Base-by-base conservation (phyloP, 1,284 basidiomycete genomes). In the Cryptococcus sp. region DNA sequence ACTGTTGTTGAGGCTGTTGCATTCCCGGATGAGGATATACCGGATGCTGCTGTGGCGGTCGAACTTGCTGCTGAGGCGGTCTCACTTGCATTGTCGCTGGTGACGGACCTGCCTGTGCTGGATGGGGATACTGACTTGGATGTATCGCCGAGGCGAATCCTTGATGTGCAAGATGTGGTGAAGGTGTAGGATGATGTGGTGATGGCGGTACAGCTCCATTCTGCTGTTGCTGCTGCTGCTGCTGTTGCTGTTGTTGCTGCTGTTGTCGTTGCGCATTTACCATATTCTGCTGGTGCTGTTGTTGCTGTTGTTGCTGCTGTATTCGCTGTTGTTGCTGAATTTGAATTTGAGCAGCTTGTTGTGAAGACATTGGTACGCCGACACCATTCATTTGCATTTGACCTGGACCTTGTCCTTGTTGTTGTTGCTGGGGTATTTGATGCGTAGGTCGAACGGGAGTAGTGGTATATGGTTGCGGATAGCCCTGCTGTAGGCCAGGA, bases 151-250 rank as follows among this genome's bases (percentile, higher is more conserved):
- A 52, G 10, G 63, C 59, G 53, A 67, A 70, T 19, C 61, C 65
- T 48, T 70, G 68, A 46, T 71, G 69, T 13, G 63, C 52, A 39
- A 73, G 46, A 54, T 73, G 70, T 11, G 70, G 70, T 10, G 67
- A 71, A 31, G 68, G 65, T 9, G 62, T 61, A 2, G 66, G 66
- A 52, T 67, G 66, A 16, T 64, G 65, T 18, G 61, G 61, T 18
- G 63, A 62, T 19, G 66, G 55, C 9, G 46, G 43, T 37, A 23
- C 28, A 23, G 42, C 36, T 13, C 44, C 46, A 13, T 53, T 50
- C 16, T 50, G 45, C 43, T 31, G 42, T 50, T 57, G 60, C 18
- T 61, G 57, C 32, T 43, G 50, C 40, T 56, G 54, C 40, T 57
- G 57, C 41, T 57, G 57, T 9, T 45, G 45, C n/a, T 49, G 46